A percentile compares a stretch with the other conserved stretches of the same genome.
phyloP scores from a whole-genome alignment of 129 eudicot genomes.

The Deinandra increscens region DNA sequence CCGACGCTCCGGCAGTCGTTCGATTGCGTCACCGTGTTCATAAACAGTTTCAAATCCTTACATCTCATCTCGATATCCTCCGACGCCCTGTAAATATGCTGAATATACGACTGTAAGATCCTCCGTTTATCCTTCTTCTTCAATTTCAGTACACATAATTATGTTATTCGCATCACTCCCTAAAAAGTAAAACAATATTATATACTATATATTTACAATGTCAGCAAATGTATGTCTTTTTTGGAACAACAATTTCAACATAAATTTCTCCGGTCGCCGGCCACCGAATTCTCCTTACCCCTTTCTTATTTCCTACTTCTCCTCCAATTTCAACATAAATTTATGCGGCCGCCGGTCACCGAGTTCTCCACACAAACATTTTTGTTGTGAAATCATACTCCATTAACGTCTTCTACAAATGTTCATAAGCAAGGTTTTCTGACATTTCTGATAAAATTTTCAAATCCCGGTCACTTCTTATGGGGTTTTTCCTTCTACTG shows the following conservation, averaged over 20 bases:
- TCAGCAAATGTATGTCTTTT: too few relatives aligned
- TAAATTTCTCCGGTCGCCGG: too few relatives aligned
- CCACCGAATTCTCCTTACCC: too few relatives aligned
- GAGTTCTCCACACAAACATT: neutral
- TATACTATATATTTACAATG: too few relatives aligned
- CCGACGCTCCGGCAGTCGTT: constrained; percentile 29
- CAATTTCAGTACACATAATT: constrained; percentile 46
- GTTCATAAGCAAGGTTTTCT: neutral
- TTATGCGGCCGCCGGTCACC: constrained; percentile 18
- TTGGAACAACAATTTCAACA: too few relatives aligned
- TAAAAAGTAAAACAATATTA: too few relatives aligned
- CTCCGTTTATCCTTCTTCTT: constrained; percentile 61
- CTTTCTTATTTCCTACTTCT: too few relatives aligned
- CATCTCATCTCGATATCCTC: constrained; percentile 57
- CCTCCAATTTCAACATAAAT: too few relatives aligned
- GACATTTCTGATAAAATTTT: neutral
- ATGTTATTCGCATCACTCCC: too few relatives aligned
- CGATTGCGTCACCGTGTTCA: constrained; percentile 24
- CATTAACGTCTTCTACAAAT: neutral
- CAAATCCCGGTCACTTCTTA: constrained; percentile 2
- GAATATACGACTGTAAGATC: constrained; percentile 59
- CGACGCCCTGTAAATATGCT: constrained; percentile 57
- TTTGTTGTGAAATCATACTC: neutral
- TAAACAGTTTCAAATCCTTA: constrained; percentile 43
- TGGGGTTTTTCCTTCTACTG: constrained; percentile 23